A percentile compares a stretch with the other conserved stretches of the same genome.
Evolutionary conservation across 139 green algal species (phyloP).

Genomic region (Haematococcus lacustris): DNA sequence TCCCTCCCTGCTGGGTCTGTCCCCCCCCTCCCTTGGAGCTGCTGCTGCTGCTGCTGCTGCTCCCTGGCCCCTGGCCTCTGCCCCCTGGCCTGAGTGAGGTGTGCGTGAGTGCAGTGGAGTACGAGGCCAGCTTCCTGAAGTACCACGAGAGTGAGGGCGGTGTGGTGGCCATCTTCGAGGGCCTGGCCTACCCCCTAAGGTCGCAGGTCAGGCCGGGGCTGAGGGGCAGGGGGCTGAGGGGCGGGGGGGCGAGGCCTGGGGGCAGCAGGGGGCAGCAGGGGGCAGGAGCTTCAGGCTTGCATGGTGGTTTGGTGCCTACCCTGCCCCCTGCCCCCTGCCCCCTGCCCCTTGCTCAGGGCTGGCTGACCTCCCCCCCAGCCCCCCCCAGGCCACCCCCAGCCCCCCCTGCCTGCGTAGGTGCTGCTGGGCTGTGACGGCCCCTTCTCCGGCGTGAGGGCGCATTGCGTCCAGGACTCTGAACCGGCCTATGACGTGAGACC

Average conservation of each 20-base stretch:
- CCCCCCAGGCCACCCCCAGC: background rate
- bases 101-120: conserved; percentile 1
- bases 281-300: background rate
- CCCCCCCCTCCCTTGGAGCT: background rate
- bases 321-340: too few relatives aligned
- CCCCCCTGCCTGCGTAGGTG: conserved; percentile 7
- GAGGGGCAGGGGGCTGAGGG: too few relatives aligned
- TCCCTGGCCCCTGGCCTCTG: background rate
- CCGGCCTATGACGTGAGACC: conserved; percentile 20
- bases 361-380: too few relatives aligned
- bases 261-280: background rate
- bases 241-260: too few relatives aligned
- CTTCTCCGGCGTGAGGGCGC: conserved; percentile 13
- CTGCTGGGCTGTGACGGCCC: conserved; percentile 24
- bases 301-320: too few relatives aligned
- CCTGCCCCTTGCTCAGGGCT: too few relatives aligned
- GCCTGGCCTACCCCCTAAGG: conserved; percentile 4
- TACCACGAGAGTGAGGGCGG: conserved; percentile 12
- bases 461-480: conserved; percentile 20
- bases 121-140: conserved; percentile 10
- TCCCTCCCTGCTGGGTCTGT: background rate
- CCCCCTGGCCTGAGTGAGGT: background rate
- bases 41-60: background rate
- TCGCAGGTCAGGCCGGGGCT: background rate
- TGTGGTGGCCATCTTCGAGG: conserved; percentile 8